Base-by-base conservation (phyloP, 352 stramenopile genomes). In the Phytophthora pluvialis region DNA sequence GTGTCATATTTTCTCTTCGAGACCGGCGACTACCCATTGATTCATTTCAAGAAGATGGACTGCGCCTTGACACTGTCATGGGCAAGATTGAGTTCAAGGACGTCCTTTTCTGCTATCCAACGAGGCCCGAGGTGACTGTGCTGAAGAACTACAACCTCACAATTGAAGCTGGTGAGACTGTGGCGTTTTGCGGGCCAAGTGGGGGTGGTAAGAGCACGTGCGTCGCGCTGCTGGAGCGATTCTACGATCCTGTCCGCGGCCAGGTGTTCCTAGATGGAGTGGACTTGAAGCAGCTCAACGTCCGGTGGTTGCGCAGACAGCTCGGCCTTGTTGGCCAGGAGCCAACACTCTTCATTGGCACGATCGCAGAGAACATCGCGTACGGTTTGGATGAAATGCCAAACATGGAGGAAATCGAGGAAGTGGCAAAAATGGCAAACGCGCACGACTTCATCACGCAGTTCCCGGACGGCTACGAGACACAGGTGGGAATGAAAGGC, bases 351-450 rank as follows among this genome's bases (percentile, higher is more conserved):
- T 62, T 56, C 32, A 57, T 68, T 26, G 52, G 44, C 21, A 69
- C 52, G 38, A 64, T 64, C 6, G 61, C 52, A 13, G 52, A 64
- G 15, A 69, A 50, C 13, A 79, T 92, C 47, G 81, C 53, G 36
- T 61, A 67, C 10, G 45, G 45, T 97, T 60, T 71, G 50, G 60
- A 71, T 10, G 55, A 38, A 0, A 93, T 97, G 50, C 88, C 92
- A 11, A 70, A 89, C 10, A 73, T 75, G 15, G 93, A 96, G 44
- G 75, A 97, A 44, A 98, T 94, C 9, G 61, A 90, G 48, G 84
- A 95, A 28, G 91, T 91, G 21, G 70, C 71, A 36, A 64, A 62
- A 29, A 70, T 76, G 64, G 68, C 72, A 21, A 79, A 79, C 26
- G 69, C 69, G 3, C 64, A 80, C 45, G 60, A 80, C 31, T 78